A percentile compares a stretch with the other conserved stretches of the same genome.
Evolutionary conservation across 83 land plant species (phyloP).

Genomic region (Picea mariana): DNA sequence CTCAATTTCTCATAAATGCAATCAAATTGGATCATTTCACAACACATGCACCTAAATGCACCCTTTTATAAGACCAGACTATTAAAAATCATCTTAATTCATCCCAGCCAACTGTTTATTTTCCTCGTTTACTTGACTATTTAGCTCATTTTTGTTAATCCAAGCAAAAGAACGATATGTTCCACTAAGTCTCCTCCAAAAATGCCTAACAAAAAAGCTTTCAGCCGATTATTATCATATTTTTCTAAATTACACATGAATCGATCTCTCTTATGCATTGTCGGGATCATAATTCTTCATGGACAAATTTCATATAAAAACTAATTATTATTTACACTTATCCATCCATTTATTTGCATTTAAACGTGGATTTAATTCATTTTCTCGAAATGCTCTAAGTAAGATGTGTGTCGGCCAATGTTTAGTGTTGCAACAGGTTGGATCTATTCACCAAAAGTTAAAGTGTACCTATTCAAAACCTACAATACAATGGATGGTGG

Average conservation of each 20-base stretch:
- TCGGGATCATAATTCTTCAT: not conserved
- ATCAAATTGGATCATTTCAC: not conserved
- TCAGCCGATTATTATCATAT: too few species aligned
- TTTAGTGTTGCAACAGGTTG: too few species aligned
- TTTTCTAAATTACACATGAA: not conserved
- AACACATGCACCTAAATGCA: too few species aligned
- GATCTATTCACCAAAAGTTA: too few species aligned
- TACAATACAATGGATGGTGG: too few species aligned
- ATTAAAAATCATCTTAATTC: not conserved
- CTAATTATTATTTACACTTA: not conserved
- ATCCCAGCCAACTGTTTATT: not conserved
- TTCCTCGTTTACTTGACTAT: not conserved
- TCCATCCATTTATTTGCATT: not conserved
- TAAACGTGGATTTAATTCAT: not conserved
- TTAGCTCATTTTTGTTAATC: not conserved
- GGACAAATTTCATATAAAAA: not conserved
- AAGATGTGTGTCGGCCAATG: too few species aligned
- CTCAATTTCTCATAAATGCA: too few species aligned
- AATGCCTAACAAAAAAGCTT: too few species aligned
- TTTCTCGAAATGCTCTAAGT: not conserved
- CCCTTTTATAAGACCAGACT: not conserved
- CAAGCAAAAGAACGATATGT: not conserved
- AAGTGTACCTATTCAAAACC: too few species aligned
- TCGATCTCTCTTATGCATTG: not conserved
- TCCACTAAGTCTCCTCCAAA: too few species aligned